Conservation (phyloP, 2,329 filamentous ascomycete genomes). For the Hypoxylon sp. region DNA sequence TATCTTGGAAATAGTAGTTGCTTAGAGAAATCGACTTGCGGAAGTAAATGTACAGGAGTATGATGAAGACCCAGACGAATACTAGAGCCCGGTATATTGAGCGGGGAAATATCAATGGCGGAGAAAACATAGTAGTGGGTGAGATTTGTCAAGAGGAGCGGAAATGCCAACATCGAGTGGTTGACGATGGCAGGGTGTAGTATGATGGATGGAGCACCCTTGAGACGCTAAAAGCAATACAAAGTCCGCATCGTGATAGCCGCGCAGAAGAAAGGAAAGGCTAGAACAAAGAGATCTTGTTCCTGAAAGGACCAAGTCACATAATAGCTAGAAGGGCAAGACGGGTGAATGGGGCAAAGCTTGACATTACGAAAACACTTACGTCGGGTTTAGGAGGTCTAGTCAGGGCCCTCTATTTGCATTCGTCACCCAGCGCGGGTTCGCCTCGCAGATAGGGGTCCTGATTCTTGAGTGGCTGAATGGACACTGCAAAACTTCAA, state of each 20-base stretch:
- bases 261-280: constrained; percentile 10
- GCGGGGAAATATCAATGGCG: constrained; percentile 34
- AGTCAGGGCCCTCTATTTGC: too few species aligned
- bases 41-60: constrained; percentile 39
- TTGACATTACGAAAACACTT: constrained; percentile 5
- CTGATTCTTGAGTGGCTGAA: too few species aligned
- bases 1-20: constrained; percentile 5
- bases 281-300: constrained; percentile 18
- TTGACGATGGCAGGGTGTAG: too few species aligned
- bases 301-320: constrained; percentile 1
- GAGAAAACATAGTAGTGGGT: too few species aligned
- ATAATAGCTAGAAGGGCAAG: constrained; percentile 1
- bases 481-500: too few species aligned
- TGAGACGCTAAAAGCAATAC: constrained; percentile 3
- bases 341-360: constrained; percentile 5
- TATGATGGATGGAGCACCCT: constrained; percentile 12
- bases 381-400: too few species aligned
- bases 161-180: constrained; percentile 26
- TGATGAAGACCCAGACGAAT: constrained; percentile 28
- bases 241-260: too few species aligned
- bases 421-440: too few species aligned
- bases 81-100: constrained; percentile 27
- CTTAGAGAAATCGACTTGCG: constrained; percentile 22
- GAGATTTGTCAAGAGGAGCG: constrained; percentile 31
- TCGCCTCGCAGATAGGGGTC: too few species aligned